Evolutionary conservation across 139 green algal species (phyloP).

Genomic region (Closterium sp.): DNA sequence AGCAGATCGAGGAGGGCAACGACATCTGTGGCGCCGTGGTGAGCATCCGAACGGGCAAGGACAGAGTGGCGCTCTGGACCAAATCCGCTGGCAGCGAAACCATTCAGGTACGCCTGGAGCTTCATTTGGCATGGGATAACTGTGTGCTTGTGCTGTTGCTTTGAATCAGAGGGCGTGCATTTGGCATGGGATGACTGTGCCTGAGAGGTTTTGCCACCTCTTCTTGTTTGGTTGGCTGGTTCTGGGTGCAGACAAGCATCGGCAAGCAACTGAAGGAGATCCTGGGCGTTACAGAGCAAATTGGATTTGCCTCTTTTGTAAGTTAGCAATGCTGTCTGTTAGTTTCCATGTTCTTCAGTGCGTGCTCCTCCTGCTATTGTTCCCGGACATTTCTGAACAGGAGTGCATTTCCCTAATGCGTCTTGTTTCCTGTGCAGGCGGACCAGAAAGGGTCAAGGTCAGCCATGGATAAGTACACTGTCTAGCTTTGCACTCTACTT

Average conservation of each 20-base stretch:
- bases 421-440: neutral
- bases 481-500: neutral
- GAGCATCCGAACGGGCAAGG: slow-evolving; percentile 80
- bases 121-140: too few species aligned
- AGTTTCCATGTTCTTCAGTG: neutral
- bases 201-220: neutral
- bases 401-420: neutral
- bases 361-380: neutral
- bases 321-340: neutral
- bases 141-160: neutral
- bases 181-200: neutral
- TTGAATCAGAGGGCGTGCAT: neutral
- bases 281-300: neutral
- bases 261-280: slow-evolving; percentile 13
- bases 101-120: slow-evolving; percentile 58
- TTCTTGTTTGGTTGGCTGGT: neutral
- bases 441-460: slow-evolving; percentile 1
- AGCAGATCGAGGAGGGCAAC: slow-evolving; percentile 94
- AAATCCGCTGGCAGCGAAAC: slow-evolving; percentile 69
- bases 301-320: neutral
- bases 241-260: neutral
- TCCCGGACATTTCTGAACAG: neutral
- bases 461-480: neutral
- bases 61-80: slow-evolving; percentile 93
- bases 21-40: slow-evolving; percentile 95